These are phyloP conservation scores for Trichoderma sp. DNA, from an alignment of 2,329 filamentous ascomycete species.

Conservation along the genomic window DNA sequence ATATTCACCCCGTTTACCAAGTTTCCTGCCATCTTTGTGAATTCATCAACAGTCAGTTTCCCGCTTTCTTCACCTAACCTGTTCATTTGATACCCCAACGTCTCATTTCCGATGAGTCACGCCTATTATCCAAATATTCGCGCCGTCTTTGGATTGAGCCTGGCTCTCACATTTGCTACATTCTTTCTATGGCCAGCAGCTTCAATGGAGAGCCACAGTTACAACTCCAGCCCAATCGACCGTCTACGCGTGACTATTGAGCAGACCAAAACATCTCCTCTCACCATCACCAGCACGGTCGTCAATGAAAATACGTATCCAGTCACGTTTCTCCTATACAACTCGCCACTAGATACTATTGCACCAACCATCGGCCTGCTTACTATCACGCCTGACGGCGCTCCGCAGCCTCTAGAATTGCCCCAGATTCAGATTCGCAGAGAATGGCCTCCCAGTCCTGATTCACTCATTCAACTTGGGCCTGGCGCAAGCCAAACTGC, in stretches of 20 bases:
- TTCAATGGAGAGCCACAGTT: conserved; percentile 22
- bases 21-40: neutral
- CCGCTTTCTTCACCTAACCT: neutral
- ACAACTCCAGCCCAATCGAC: conserved; percentile 21
- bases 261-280: conserved; percentile 36
- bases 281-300: conserved; percentile 38
- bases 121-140: neutral
- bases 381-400: conserved; percentile 38
- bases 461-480: conserved; percentile 40
- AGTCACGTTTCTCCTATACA: conserved; percentile 44
- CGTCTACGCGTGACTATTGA: conserved; percentile 36
- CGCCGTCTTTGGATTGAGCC: neutral
- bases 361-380: conserved; percentile 44
- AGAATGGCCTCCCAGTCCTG: conserved; percentile 41
- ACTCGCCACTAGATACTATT: conserved; percentile 45
- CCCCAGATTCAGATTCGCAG: conserved; percentile 39
- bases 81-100: neutral
- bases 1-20: neutral
- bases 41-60: neutral
- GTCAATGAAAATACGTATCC: conserved; percentile 40
- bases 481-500: conserved; percentile 37
- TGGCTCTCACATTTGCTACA: conserved; percentile 26
- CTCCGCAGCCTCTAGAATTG: conserved; percentile 36
- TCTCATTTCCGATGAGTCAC: neutral
- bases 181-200: conserved; percentile 22